A percentile compares a stretch with the other conserved stretches of the same genome.
These are phyloP conservation scores for Tolypocladium tropicale DNA, from an alignment of 2,329 filamentous ascomycete species.

Conservation along the genomic window DNA sequence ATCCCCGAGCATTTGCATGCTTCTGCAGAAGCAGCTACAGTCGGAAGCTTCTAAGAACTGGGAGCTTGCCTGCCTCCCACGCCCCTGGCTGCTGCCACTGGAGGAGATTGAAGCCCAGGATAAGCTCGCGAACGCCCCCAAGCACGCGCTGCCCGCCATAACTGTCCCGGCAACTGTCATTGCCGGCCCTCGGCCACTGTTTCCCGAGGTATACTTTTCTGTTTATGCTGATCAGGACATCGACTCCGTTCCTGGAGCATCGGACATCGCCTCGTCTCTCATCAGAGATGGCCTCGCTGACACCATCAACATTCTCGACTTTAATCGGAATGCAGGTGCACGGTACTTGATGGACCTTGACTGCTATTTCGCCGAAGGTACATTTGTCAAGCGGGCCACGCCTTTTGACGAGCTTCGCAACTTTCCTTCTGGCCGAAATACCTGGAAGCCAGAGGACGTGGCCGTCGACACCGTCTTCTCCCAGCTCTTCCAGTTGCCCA, in stretches of 20 bases:
- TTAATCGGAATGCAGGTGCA: conserved; percentile 79
- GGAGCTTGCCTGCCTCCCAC: conserved; percentile 60
- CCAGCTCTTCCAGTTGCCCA: conserved; percentile 80
- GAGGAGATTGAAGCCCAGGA: conserved; percentile 50
- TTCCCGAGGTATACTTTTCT: conserved; percentile 89
- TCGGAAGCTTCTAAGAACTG: conserved; percentile 64
- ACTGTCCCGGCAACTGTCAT: conserved; percentile 65
- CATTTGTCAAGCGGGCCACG: conserved; percentile 88
- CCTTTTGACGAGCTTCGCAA: conserved; percentile 81
- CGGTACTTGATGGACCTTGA: conserved; percentile 90
- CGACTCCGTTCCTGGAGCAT: conserved; percentile 73
- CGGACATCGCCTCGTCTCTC: conserved; percentile 68
- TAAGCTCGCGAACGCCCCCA: conserved; percentile 50
- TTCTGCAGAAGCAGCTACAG: conserved; percentile 81
- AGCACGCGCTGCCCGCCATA: conserved; percentile 70
- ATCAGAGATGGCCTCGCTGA: conserved; percentile 80
- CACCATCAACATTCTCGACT: conserved; percentile 88
- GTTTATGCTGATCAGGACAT: conserved; percentile 82
- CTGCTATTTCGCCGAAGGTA: conserved; percentile 82
- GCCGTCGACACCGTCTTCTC: conserved; percentile 97
- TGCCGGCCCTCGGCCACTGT: conserved; percentile 65
- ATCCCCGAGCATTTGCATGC: conserved; percentile 58
- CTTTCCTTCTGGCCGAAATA: conserved; percentile 53
- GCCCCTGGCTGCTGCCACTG: conserved; percentile 54
- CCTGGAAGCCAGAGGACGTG: conserved; percentile 97